Evolutionary conservation across 495 filamentous ascomycete genomes (phyloP).

Genomic region (Talaromyces liani): DNA sequence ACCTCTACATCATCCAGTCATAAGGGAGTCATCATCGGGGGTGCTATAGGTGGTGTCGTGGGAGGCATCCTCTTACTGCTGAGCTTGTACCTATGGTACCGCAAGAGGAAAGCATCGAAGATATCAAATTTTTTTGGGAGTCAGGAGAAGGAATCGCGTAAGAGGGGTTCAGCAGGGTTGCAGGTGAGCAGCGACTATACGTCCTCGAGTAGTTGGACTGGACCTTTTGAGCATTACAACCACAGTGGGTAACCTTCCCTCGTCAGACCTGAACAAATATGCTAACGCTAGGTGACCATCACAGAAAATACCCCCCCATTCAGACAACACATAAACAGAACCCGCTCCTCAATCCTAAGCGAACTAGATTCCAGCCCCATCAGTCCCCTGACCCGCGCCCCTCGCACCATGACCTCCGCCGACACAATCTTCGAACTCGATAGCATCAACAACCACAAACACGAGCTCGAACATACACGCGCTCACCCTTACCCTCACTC

Average conservation of each 20-base stretch:
- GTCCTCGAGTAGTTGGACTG: neutral
- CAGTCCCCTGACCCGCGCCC: neutral
- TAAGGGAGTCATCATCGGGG: constrained; percentile 22
- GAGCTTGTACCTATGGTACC: constrained; percentile 16
- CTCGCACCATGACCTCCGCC: neutral
- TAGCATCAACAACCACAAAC: neutral
- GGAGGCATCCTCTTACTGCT: constrained; percentile 16
- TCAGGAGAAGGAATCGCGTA: neutral
- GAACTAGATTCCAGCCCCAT: neutral
- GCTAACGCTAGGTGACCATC: neutral
- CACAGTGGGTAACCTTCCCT: neutral
- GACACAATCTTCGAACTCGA: constrained; percentile 1
- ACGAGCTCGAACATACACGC: neutral
- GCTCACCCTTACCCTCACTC: too few species aligned
- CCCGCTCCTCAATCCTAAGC: neutral
- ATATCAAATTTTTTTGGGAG: neutral
- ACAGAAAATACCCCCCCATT: neutral
- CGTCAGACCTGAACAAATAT: neutral
- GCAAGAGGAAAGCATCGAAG: constrained; percentile 16
- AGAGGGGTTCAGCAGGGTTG: neutral
- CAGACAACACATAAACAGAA: neutral
- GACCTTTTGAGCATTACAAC: neutral
- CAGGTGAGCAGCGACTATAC: neutral
- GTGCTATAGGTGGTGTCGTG: constrained; percentile 17
- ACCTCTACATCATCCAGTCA: neutral